Conservation (phyloP, 2,329 filamentous ascomycete genomes). For the Trichoderma sp. region DNA sequence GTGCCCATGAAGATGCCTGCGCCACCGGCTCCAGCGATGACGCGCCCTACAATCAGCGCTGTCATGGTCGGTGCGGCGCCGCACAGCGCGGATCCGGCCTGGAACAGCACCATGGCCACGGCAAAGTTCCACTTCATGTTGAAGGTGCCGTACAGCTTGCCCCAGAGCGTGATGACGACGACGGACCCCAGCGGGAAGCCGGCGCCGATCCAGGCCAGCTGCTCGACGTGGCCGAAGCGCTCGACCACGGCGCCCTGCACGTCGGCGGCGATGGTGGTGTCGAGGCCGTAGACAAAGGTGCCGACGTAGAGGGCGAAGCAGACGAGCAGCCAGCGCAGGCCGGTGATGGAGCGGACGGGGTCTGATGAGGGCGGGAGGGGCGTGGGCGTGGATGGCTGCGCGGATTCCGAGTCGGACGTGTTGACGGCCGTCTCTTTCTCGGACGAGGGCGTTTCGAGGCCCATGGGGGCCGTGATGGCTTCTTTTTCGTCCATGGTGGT, state of each 20-base stretch:
- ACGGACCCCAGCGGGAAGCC: constrained; percentile 46
- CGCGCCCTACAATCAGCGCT: constrained; percentile 48
- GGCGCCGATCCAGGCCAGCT: constrained; percentile 46
- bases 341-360: not conserved
- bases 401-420: not conserved
- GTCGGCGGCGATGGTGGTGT: constrained; percentile 54
- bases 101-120: constrained; percentile 32
- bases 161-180: constrained; percentile 40
- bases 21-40: constrained; percentile 46
- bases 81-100: constrained; percentile 40
- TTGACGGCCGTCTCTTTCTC: not conserved
- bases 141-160: constrained; percentile 46
- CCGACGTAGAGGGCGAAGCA: constrained; percentile 19
- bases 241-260: constrained; percentile 46
- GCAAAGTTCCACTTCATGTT: constrained; percentile 46
- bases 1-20: constrained; percentile 43
- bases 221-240: constrained; percentile 40
- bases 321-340: constrained; percentile 21
- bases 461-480: not conserved
- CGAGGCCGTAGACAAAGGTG: constrained; percentile 29
- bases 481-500: not conserved
- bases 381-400: not conserved
- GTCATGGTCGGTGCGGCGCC: constrained; percentile 47
- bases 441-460: not conserved
- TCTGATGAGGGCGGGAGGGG: not conserved